Evolutionary conservation across 2,329 filamentous ascomycete genomes (phyloP).

Genomic region (Periglandula ipomoeae): DNA sequence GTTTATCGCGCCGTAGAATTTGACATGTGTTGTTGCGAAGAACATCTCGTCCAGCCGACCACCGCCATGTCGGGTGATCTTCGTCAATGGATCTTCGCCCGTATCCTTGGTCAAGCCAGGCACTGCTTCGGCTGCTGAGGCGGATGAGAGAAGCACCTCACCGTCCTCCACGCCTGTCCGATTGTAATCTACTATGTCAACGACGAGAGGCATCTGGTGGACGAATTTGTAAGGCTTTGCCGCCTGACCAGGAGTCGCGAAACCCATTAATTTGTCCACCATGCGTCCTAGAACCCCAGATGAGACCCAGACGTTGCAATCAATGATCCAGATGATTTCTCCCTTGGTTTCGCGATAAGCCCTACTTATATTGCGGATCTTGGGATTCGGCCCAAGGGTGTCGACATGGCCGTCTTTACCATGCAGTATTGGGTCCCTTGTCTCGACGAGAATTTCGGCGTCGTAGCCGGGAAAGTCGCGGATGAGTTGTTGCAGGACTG

Average conservation of each 20-base stretch:
- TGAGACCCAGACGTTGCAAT: conserved; percentile 93
- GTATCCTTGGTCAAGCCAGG: background rate
- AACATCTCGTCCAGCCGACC: conserved; percentile 90
- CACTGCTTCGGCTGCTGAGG: conserved; percentile 19
- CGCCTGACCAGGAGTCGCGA: conserved; percentile 34
- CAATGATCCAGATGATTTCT: conserved; percentile 87
- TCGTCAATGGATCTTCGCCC: conserved; percentile 16
- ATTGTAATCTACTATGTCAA: conserved; percentile 51
- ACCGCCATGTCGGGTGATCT: conserved; percentile 45
- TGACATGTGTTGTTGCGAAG: conserved; percentile 86
- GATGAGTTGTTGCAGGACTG: conserved; percentile 62
- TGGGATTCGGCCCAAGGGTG: conserved; percentile 87
- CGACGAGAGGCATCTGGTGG: conserved; percentile 81
- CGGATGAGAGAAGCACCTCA: conserved; percentile 24
- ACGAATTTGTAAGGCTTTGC: conserved; percentile 75
- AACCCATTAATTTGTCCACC: conserved; percentile 79
- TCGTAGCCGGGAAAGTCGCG: conserved; percentile 64
- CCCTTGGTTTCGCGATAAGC: conserved; percentile 83
- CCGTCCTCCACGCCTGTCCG: conserved; percentile 12
- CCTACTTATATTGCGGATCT: conserved; percentile 91
- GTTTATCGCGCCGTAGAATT: conserved; percentile 98
- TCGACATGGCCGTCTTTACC: conserved; percentile 38
- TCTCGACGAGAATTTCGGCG: conserved; percentile 67
- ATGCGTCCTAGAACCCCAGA: conserved; percentile 73
- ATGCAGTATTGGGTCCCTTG: conserved; percentile 65